These are phyloP conservation scores for Rosa rugosa DNA, from an alignment of 306 rosid species.

Conservation along the genomic window DNA sequence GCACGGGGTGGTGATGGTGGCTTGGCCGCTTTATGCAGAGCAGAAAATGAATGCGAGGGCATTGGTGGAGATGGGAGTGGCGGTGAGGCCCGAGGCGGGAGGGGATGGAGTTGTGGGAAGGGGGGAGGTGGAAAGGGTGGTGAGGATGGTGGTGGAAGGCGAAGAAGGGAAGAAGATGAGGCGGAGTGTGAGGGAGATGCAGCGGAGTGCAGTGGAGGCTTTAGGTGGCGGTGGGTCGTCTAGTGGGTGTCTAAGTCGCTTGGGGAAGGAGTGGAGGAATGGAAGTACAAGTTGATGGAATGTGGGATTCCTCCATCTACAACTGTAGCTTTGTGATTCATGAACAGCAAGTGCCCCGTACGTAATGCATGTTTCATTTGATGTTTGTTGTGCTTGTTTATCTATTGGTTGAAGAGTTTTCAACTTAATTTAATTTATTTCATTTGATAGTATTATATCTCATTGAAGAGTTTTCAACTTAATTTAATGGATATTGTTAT, in stretches of 20 bases:
- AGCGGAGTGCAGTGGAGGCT: not conserved
- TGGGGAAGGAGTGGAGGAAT: not conserved
- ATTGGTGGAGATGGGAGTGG: slow-evolving; percentile 22
- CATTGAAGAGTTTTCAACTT: too few species aligned
- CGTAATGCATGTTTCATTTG: too few species aligned
- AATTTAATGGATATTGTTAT: too few species aligned
- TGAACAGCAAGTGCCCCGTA: too few species aligned
- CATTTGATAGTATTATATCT: too few species aligned
- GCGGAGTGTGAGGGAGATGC: not conserved
- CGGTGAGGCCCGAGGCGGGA: not conserved
- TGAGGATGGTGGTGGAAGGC: slow-evolving; percentile 8
- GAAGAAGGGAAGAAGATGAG: slow-evolving; percentile 3
- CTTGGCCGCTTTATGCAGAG: slow-evolving; percentile 36
- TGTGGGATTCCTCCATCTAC: not conserved
- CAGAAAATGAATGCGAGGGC: slow-evolving; percentile 22
- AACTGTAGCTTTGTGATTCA: too few species aligned
- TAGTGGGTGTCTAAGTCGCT: not conserved
- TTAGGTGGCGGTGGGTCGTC: not conserved
- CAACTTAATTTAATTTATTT: too few species aligned
- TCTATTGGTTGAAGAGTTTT: too few species aligned
- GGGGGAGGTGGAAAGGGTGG: slow-evolving; percentile 1
- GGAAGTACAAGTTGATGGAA: not conserved
- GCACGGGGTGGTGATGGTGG: slow-evolving; percentile 17
- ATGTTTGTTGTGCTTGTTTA: too few species aligned
- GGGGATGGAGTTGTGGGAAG: not conserved